Percentiles rank a stretch among this genome's conserved stretches.
Conservation (phyloP, 1,284 basidiomycete genomes). For the Malassezia psittaci region DNA sequence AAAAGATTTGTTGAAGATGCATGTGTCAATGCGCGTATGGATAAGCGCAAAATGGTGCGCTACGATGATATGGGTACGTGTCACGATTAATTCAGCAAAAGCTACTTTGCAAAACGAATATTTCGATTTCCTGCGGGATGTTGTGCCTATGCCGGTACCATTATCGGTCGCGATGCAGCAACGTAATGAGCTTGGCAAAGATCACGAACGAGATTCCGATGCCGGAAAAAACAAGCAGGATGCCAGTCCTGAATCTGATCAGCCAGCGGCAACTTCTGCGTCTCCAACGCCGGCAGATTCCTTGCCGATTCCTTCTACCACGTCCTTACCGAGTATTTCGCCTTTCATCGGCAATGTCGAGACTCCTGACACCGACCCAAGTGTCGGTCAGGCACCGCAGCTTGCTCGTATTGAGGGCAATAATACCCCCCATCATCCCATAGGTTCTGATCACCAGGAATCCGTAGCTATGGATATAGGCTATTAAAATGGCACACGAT, state of each 20-base stretch:
- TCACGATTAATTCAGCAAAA: conserved; percentile 13
- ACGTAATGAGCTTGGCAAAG: conserved; percentile 13
- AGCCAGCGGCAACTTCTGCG: no score
- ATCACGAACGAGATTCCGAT: background rate
- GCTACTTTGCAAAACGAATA: conserved; percentile 31
- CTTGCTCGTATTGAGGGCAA: background rate
- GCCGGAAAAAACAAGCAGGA: no score
- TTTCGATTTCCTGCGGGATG: conserved; percentile 29
- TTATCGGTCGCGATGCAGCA: conserved; percentile 25
- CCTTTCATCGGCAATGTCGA: background rate
- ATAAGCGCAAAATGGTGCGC: conserved; percentile 31
- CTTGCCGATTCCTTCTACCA: no score
- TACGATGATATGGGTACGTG: conserved; percentile 32
- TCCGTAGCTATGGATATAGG: background rate
- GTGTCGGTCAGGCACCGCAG: background rate
- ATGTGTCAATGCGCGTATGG: conserved; percentile 31
- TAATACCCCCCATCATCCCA: no score
- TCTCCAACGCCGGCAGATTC: no score
- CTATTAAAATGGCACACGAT: background rate
- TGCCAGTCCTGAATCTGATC: no score
- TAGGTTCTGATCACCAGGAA: background rate
- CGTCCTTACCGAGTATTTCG: no score
- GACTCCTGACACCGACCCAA: background rate
- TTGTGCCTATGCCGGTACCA: conserved; percentile 26
- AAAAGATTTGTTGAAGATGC: conserved; percentile 31